A percentile compares a stretch with the other conserved stretches of the same genome.
These are phyloP conservation scores for Stentor roeselii DNA, from an alignment of 73 alveolate genomes.

Conservation along the genomic window DNA sequence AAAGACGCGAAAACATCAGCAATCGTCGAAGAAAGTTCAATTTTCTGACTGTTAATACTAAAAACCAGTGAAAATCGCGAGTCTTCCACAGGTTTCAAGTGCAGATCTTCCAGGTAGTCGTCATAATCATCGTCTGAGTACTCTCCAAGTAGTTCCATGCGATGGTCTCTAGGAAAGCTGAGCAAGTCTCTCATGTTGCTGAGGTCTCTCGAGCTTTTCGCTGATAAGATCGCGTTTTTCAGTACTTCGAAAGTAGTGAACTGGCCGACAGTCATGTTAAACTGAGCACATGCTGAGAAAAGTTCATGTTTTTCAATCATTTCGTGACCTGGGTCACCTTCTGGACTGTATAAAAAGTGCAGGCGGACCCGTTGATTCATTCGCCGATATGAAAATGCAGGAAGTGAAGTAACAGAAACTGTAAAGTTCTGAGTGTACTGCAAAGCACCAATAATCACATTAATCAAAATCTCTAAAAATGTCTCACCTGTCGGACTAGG, in stretches of 20 bases:
- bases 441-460: not conserved
- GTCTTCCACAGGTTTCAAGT: too few relatives aligned
- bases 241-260: not conserved
- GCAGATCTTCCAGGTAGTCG: not conserved
- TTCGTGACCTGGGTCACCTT: not conserved
- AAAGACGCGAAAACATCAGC: not conserved
- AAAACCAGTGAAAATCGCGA: not conserved
- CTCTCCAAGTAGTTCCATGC: not conserved
- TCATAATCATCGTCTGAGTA: not conserved
- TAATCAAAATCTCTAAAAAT: not conserved
- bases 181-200: not conserved
- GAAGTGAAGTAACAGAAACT: not conserved
- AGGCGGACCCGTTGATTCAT: not conserved
- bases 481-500: not conserved
- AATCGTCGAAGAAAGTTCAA: not conserved
- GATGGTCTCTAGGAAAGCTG: not conserved
- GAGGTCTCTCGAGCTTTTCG: not conserved
- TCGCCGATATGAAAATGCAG: not conserved
- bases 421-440: not conserved
- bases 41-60: not conserved
- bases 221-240: not conserved
- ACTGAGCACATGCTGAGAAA: not conserved
- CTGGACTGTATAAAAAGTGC: slow-evolving; percentile 8
- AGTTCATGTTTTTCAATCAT: not conserved
- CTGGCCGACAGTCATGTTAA: not conserved